phyloP scores from a whole-genome alignment of 768 basidiomycete species.

The Melanogaster broomeanus region DNA sequence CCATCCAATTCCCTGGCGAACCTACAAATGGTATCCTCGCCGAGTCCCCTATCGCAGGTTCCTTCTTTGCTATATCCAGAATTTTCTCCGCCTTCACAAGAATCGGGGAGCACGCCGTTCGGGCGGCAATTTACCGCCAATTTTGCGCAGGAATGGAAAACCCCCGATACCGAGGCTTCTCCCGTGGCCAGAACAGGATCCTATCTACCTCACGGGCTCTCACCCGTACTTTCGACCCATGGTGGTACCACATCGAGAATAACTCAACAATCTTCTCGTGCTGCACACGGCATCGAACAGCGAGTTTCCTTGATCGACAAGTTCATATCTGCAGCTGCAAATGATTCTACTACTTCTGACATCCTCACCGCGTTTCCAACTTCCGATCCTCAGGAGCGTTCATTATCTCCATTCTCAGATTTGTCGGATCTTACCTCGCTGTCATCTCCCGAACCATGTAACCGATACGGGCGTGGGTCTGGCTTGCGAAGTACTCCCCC shows the following conservation, averaged over 20 bases:
- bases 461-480: neutral
- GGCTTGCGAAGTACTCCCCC: slow-evolving; percentile 14
- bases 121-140: slow-evolving; percentile 28
- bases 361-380: neutral
- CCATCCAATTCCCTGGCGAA: slow-evolving; percentile 9
- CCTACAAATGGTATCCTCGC: slow-evolving; percentile 22
- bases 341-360: slow-evolving; percentile 7
- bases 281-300: slow-evolving; percentile 3
- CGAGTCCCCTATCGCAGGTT: slow-evolving; percentile 26
- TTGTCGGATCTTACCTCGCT: slow-evolving; percentile 32
- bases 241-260: neutral
- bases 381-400: slow-evolving; percentile 10
- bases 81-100: slow-evolving; percentile 31
- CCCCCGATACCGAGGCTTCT: slow-evolving; percentile 17
- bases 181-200: slow-evolving; percentile 19
- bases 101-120: slow-evolving; percentile 27
- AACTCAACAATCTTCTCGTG: slow-evolving; percentile 7
- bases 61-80: slow-evolving; percentile 20
- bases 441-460: slow-evolving; percentile 23
- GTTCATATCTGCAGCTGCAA: slow-evolving; percentile 26
- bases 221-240: slow-evolving; percentile 3
- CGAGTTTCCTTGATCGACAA: slow-evolving; percentile 29
- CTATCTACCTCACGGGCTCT: neutral
- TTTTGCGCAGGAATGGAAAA: slow-evolving; percentile 20
- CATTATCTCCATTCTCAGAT: slow-evolving; percentile 25